Percentiles rank a stretch among this genome's conserved stretches.
These are phyloP conservation scores for Neckera pumila DNA, from an alignment of 225 moss, liverwort and hornwort genomes.

Conservation along the genomic window DNA sequence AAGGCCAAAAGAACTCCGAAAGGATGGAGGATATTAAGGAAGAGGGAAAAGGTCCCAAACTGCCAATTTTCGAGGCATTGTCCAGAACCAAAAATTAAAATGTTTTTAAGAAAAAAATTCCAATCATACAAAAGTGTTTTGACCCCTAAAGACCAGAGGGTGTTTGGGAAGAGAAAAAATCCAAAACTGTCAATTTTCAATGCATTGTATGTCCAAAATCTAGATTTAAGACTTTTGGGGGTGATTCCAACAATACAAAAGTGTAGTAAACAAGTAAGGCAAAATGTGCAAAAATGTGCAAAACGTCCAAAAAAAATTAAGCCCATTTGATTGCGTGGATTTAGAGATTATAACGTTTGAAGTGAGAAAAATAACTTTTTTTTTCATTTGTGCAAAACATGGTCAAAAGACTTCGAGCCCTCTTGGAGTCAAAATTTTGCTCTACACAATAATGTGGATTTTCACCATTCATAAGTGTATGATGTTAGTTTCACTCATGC, in stretches of 20 bases:
- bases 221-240: neutral
- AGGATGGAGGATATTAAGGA: neutral
- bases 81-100: neutral
- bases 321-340: no score
- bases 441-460: no score
- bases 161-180: neutral
- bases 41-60: neutral
- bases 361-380: neutral
- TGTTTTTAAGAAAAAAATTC: neutral
- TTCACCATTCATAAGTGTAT: neutral
- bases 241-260: neutral
- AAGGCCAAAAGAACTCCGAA: neutral
- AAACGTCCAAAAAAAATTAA: no score
- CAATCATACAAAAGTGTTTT: neutral
- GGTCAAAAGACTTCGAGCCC: rapidly evolving
- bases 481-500: neutral
- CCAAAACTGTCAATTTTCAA: neutral
- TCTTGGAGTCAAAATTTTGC: rapidly evolving
- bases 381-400: rapidly evolving
- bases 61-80: neutral
- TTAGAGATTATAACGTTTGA: neutral
- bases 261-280: neutral
- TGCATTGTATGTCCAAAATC: neutral
- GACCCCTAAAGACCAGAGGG: neutral
- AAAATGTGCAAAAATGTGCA: no score